Conservation (phyloP, 108 stramenopile genomes). For the Aurantiochytrium sp. region DNA sequence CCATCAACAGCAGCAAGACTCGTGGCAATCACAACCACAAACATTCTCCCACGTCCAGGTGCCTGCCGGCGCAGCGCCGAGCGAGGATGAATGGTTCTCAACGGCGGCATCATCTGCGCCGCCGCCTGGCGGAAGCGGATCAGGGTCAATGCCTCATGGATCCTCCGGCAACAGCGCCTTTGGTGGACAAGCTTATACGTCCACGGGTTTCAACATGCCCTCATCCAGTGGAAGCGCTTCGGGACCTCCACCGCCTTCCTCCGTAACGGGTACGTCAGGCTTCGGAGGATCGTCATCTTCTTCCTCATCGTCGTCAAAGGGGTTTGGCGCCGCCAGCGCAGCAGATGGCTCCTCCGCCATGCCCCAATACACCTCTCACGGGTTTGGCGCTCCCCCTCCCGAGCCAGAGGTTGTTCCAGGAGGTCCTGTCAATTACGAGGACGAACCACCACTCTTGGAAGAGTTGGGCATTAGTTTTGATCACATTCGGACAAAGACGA, state of each 20-base stretch:
- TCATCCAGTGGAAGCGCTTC: not conserved
- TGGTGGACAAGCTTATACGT: not conserved
- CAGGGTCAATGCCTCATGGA: not conserved
- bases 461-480: slow-evolving; percentile 90
- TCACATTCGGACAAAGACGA: slow-evolving; percentile 85
- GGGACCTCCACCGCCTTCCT: not conserved
- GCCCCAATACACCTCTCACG: not conserved
- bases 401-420: not conserved
- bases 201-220: not conserved
- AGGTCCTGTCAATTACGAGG: slow-evolving; percentile 53
- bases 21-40: not conserved
- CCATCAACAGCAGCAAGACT: not conserved
- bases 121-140: not conserved
- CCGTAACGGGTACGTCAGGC: not conserved
- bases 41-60: not conserved
- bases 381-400: not conserved
- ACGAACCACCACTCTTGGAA: slow-evolving; percentile 93
- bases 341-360: not conserved
- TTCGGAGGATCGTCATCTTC: not conserved
- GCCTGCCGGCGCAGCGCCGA: not conserved
- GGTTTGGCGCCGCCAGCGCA: not conserved
- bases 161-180: not conserved
- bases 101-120: not conserved
- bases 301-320: not conserved
- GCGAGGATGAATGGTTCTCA: not conserved